Conservation (phyloP, 2,329 filamentous ascomycete genomes). For the Colletotrichum salicis region DNA sequence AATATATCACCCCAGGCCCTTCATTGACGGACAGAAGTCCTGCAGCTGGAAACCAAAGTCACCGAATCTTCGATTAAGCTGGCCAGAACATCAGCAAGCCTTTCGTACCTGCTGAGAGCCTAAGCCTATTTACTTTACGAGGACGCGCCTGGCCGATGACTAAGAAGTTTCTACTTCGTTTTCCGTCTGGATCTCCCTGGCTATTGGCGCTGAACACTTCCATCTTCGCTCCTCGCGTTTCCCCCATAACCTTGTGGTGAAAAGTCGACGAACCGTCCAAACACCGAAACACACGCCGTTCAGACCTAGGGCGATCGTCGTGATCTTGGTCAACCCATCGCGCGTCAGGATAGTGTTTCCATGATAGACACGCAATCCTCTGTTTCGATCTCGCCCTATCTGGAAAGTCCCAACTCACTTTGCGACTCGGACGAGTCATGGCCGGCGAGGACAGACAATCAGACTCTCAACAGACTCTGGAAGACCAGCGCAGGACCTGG, state of each 20-base stretch:
- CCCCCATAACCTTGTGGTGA: background rate
- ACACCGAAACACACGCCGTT: conserved; percentile 25
- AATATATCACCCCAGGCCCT: background rate
- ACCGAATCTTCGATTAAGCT: background rate
- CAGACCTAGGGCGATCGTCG: conserved; percentile 28
- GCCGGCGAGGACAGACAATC: conserved; percentile 17
- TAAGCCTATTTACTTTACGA: background rate
- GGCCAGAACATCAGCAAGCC: background rate
- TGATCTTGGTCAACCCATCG: conserved; percentile 18
- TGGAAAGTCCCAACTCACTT: conserved; percentile 33
- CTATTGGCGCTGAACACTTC: background rate
- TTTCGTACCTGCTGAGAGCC: background rate
- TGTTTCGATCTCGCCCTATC: conserved; percentile 35
- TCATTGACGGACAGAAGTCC: background rate
- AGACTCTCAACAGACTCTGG: conserved; percentile 1
- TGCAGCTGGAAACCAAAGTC: background rate
- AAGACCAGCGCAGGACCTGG: conserved; percentile 9
- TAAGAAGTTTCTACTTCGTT: background rate
- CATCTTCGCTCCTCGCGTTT: background rate
- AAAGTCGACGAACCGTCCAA: conserved; percentile 7
- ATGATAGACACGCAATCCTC: conserved; percentile 32
- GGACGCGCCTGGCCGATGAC: background rate
- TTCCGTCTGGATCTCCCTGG: background rate
- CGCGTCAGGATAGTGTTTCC: conserved; percentile 32
- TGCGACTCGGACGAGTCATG: conserved; percentile 33